Percentiles rank a stretch among this genome's conserved stretches.
Conservation (phyloP, 441 rosid species). For the Geranium incanum region DNA sequence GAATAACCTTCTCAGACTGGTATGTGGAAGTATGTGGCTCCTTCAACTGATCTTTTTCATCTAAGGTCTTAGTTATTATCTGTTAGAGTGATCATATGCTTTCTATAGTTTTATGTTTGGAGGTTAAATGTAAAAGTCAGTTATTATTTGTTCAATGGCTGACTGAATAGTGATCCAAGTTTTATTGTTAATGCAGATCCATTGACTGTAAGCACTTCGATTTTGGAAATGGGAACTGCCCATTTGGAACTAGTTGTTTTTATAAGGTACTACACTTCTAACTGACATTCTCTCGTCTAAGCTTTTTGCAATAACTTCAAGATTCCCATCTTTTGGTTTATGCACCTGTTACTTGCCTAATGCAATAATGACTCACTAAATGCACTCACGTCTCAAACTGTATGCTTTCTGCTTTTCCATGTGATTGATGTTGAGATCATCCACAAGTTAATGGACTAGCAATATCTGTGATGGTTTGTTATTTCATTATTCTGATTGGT, state of each 20-base stretch:
- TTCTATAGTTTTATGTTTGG: constrained; percentile 1
- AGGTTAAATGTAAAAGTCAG: neutral
- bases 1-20: neutral
- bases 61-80: neutral
- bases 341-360: neutral
- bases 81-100: neutral
- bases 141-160: neutral
- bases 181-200: constrained; percentile 40
- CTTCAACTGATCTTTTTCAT: neutral
- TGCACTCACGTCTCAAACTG: neutral
- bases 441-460: neutral
- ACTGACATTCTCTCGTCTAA: neutral
- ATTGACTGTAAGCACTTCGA: constrained; percentile 91
- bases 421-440: neutral
- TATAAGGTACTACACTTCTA: constrained; percentile 49
- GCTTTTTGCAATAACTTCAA: neutral
- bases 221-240: constrained; percentile 87
- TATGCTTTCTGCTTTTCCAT: constrained; percentile 6
- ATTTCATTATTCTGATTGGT: too few relatives aligned
- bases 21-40: neutral
- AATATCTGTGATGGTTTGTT: constrained; percentile 1
- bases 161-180: neutral
- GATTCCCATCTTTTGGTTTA: neutral
- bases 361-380: neutral
- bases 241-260: constrained; percentile 92